Percentiles rank a stretch among this genome's conserved stretches.
These are phyloP conservation scores for Sphaceloma murrayae DNA, from an alignment of 2,329 filamentous ascomycete species.

Conservation along the genomic window DNA sequence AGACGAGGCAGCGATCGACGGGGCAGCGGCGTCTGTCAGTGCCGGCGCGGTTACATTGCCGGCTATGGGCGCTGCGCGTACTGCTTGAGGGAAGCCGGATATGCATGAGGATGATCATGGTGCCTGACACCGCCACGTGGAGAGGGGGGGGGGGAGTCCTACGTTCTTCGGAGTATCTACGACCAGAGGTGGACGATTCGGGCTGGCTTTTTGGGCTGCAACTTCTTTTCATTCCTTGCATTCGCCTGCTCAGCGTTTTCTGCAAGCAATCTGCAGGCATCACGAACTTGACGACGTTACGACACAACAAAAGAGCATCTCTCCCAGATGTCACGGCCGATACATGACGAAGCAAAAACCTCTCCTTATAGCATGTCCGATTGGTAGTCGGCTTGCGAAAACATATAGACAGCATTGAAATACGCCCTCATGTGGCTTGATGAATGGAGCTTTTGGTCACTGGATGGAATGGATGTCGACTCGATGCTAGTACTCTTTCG, in stretches of 20 bases:
- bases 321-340: conserved; percentile 10
- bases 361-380: background rate
- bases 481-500: too few relatives aligned
- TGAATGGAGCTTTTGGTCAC: background rate
- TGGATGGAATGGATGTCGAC: too few relatives aligned
- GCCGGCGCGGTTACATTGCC: background rate
- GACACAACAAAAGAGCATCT: too few relatives aligned
- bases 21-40: conserved; percentile 10
- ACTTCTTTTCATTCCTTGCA: too few relatives aligned
- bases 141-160: background rate
- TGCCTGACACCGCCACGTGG: background rate
- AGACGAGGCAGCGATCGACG: conserved; percentile 1
- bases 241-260: too few relatives aligned
- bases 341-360: background rate
- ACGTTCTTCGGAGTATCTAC: too few relatives aligned
- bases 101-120: background rate
- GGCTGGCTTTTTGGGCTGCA: too few relatives aligned
- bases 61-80: conserved; percentile 14
- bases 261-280: too few relatives aligned
- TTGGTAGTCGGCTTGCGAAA: conserved; percentile 3
- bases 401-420: conserved; percentile 12
- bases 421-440: conserved; percentile 10
- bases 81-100: conserved; percentile 12
- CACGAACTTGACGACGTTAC: too few relatives aligned
- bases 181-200: too few relatives aligned